Evolutionary conservation across 192 early-diverging fungal genomes (phyloP), one percentile per base, ranked within the genome.

Genomic region (Rhizoclosmatium globosum): DNA sequence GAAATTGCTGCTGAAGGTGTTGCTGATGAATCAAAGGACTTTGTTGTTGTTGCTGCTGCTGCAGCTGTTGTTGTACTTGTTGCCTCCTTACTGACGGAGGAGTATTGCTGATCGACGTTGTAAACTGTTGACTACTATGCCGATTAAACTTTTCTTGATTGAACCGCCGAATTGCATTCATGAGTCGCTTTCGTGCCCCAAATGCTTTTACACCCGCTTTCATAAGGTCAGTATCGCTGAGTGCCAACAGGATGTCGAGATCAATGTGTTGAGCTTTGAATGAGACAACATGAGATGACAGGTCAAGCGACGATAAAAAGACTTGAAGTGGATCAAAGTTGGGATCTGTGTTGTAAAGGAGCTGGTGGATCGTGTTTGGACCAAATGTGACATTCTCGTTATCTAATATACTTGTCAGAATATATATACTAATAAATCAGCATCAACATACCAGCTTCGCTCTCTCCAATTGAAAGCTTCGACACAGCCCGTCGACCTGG

Each of bases 231-330:
- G 71, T 69, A 59, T 89, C 88, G 19, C 60, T 75, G 19, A 89
- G 73, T 11, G 84, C 61, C 6, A 89, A 66, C 17, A 89, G 75
- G 0, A 80, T 86, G 11, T 78, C 78, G 64, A 85, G 87, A 68
- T 89, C 88, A 53, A 89, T 79, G 47, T 86, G 85, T 59, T 89
- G 86, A 44, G 85, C 82, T 38, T 82, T 79, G 74, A 89, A 89
- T 15, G 84, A 66, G 13, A 65, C 73, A 21, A 82, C 43, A 74
- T 85, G 84, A 17, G 83, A 76, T 3, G 79, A 47, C 17, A 85
- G 81, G 39, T 84, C 87, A 21, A 89, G 69, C 15, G 85, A 82
- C 38, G 73, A 57, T 19, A 89, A 47, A 7, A 89, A 73, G 3
- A 80, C 19, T 9, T 57, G 56, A 44, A 80, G 78, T 11, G 53